phyloP scores from a whole-genome alignment of 805 yeast species.

The Candida succiphila region DNA sequence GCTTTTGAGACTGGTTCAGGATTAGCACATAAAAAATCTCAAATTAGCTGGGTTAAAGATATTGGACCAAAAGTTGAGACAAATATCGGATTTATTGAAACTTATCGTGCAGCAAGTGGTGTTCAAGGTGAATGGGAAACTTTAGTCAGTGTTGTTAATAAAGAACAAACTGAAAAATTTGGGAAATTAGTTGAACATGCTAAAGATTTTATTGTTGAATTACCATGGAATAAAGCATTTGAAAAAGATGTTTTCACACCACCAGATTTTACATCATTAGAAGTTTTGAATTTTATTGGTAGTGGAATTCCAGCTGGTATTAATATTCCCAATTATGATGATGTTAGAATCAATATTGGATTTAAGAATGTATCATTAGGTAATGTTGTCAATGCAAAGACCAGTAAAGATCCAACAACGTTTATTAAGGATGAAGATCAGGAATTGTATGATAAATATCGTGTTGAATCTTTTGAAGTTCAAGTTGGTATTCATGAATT shows the following conservation, averaged over 20 bases:
- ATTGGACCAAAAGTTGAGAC: constrained; percentile 70
- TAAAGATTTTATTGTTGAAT: constrained; percentile 44
- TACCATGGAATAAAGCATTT: constrained; percentile 71
- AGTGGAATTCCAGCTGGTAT: constrained; percentile 91
- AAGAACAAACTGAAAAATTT: constrained; percentile 77
- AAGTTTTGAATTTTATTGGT: constrained; percentile 82
- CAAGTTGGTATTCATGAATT: constrained; percentile 92
- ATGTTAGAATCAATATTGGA: constrained; percentile 73
- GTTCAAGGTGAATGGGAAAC: constrained; percentile 94
- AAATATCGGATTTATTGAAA: constrained; percentile 85
- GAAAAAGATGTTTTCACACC: constrained; percentile 85
- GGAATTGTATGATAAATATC: constrained; percentile 55
- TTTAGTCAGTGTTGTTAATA: constrained; percentile 80
- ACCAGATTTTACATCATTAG: constrained; percentile 87
- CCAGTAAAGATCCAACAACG: constrained; percentile 58
- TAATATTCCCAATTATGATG: constrained; percentile 88
- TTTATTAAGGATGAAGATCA: constrained; percentile 47
- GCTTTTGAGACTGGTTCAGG: constrained; percentile 77
- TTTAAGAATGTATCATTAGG: constrained; percentile 88
- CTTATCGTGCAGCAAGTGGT: constrained; percentile 88
- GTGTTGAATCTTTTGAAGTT: constrained; percentile 80
- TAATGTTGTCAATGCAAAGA: constrained; percentile 68
- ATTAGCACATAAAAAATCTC: constrained; percentile 78
- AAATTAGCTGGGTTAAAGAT: constrained; percentile 82
- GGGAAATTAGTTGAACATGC: constrained; percentile 61